phyloP scores from a whole-genome alignment of 108 stramenopile genomes.

The Cyclostephanos invisitatus region DNA sequence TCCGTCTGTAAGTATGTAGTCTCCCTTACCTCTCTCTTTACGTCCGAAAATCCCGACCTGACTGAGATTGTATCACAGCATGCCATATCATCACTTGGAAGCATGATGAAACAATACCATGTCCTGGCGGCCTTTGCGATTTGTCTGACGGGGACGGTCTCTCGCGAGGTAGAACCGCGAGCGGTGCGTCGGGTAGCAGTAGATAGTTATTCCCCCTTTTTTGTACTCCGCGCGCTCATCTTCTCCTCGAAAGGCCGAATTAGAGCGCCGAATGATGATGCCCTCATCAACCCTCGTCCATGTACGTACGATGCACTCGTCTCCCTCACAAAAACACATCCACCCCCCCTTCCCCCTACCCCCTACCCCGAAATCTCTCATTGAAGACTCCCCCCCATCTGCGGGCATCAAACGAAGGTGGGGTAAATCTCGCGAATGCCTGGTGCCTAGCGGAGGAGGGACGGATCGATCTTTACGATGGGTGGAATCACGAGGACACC shows the following conservation, averaged over 20 bases:
- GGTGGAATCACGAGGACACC: background rate
- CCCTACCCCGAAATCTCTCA: too few relatives aligned
- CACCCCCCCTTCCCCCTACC: background rate
- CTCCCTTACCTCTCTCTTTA: too few relatives aligned
- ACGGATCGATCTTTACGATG: background rate
- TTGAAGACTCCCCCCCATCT: background rate
- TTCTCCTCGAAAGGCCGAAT: too few relatives aligned
- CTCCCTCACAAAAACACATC: background rate
- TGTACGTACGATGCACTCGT: too few relatives aligned
- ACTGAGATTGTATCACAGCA: too few relatives aligned
- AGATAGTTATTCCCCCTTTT: too few relatives aligned
- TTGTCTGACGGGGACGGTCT: background rate
- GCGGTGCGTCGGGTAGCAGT: background rate
- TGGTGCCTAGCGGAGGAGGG: background rate
- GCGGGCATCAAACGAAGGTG: background rate
- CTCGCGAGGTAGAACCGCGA: background rate
- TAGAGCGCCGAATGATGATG: too few relatives aligned
- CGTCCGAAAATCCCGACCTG: too few relatives aligned
- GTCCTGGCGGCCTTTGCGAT: background rate
- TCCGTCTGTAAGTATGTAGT: too few relatives aligned
- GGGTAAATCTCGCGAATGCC: background rate
- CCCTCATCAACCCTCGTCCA: too few relatives aligned
- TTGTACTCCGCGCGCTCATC: too few relatives aligned
- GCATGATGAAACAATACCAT: background rate
- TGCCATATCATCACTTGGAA: too few relatives aligned